Evolutionary conservation across 306 rosid species (phyloP).

Genomic region (Sicyos edulis): DNA sequence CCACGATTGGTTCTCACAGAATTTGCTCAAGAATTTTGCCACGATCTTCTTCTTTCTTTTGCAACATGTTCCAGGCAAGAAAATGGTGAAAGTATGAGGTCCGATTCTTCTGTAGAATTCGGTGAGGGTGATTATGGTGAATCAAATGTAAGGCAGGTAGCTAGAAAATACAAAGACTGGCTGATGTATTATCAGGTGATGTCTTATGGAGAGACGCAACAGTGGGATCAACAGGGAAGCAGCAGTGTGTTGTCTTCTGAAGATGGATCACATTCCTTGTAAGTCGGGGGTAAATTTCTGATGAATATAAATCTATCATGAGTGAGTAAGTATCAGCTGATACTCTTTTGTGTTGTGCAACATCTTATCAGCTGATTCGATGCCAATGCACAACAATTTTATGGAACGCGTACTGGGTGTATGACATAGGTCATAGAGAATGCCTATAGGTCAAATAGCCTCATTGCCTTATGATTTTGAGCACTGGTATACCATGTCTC

Average conservation of each 20-base stretch:
- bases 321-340: not conserved
- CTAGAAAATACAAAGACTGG: conserved; percentile 59
- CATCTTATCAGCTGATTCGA: not conserved
- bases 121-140: conserved; percentile 32
- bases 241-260: conserved; percentile 25
- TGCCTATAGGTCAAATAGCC: not conserved
- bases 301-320: not conserved
- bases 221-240: conserved; percentile 41
- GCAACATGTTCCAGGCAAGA: conserved; percentile 7
- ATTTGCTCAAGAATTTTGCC: conserved; percentile 49
- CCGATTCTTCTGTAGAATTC: conserved; percentile 16
- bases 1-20: conserved; percentile 52
- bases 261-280: conserved; percentile 31
- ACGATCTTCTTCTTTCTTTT: conserved; percentile 36
- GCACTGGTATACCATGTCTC: conserved; percentile 8
- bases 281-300: conserved; percentile 30
- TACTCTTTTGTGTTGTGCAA: conserved; percentile 13
- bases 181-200: conserved; percentile 66
- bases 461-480: not conserved
- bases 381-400: not conserved
- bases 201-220: conserved; percentile 52
- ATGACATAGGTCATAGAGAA: not conserved
- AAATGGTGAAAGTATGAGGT: conserved; percentile 27
- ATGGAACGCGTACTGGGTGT: not conserved
- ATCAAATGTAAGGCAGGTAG: conserved; percentile 39